A percentile compares a stretch with the other conserved stretches of the same genome.
These are phyloP conservation scores for Nitzschia sp. DNA, from an alignment of 108 stramenopile species.

Conservation along the genomic window DNA sequence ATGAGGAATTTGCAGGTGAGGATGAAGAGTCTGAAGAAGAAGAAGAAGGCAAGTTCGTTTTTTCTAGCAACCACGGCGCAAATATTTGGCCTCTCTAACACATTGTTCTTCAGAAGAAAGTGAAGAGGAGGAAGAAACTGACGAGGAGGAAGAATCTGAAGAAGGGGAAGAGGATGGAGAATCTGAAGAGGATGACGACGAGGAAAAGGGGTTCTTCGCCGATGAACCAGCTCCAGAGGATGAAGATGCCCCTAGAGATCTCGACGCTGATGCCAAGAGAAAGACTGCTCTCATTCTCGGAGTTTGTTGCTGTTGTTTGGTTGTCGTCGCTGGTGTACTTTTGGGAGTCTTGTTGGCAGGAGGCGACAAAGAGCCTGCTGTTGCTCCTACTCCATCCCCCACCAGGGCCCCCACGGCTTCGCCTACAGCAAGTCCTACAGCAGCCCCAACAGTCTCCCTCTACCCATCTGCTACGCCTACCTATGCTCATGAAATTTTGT, in stretches of 20 bases:
- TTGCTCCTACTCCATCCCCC: not conserved
- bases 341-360: conserved; percentile 9
- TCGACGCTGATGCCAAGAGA: not conserved
- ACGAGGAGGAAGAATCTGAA: conserved; percentile 1
- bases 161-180: conserved; percentile 5
- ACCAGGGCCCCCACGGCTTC: not conserved
- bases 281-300: not conserved
- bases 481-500: conserved; percentile 1
- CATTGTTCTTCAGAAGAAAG: not conserved
- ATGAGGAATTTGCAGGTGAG: conserved; percentile 3
- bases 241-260: conserved; percentile 4
- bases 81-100: not conserved
- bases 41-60: not conserved
- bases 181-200: not conserved
- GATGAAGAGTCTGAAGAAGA: not conserved
- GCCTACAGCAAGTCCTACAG: not conserved
- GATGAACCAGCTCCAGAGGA: conserved; percentile 3
- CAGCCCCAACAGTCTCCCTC: not conserved
- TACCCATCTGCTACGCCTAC: not conserved
- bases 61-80: no score
- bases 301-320: not conserved
- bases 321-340: conserved; percentile 1
- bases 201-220: not conserved
- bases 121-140: not conserved
- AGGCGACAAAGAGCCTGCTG: not conserved